Evolutionary conservation across 73 alveolate species (phyloP), one percentile per base, ranked within the genome.

Genomic region (Diophrys sp.): DNA sequence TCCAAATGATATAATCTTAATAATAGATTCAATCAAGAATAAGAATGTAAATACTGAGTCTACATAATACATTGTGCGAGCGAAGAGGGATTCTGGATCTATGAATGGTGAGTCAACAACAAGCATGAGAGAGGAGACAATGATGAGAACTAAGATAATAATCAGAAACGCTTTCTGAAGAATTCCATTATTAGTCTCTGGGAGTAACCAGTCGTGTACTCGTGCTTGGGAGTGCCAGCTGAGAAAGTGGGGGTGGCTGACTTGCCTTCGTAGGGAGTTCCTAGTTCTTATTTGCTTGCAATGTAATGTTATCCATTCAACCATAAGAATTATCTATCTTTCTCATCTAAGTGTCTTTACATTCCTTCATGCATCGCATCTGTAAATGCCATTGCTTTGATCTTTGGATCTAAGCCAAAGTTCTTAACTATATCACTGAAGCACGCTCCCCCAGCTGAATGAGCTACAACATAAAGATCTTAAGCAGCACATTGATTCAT

Each of bases 401-500:
- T 90, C 82, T 80, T 86, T 55, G 80, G 87, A 53, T 69, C 56
- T 71, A 92, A 75, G 82, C 71, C 77, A 79, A 81, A 78, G 1
- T 69, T 70, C 8, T 29, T 75, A 73, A 90, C 72, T 68, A 95
- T 87, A 34, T 81, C 77, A 29, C 87, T 73, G 1, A 93, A 74
- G 66, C 97, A 92, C 23, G 75, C 87, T 29, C 98, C 98, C 14
- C 98, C 98, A 67, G 93, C 94, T 29, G 97, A 90, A 90, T 95
- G 98, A 14, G 97, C 98, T 1, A 95, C 89, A 53, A 95, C 90
- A 73, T 79, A 87, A 28, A 95, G 32, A 27, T 92, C 92, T 72
- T 83, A 79, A 5, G 96, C 91, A 29, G 88, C 89, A 23, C 56
- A 53, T 56, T 75, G 71, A 24, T 29, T 74, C 70, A 80, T 72